Conservation (phyloP, 495 filamentous ascomycete genomes). For the Penicillium ochrochloron region DNA sequence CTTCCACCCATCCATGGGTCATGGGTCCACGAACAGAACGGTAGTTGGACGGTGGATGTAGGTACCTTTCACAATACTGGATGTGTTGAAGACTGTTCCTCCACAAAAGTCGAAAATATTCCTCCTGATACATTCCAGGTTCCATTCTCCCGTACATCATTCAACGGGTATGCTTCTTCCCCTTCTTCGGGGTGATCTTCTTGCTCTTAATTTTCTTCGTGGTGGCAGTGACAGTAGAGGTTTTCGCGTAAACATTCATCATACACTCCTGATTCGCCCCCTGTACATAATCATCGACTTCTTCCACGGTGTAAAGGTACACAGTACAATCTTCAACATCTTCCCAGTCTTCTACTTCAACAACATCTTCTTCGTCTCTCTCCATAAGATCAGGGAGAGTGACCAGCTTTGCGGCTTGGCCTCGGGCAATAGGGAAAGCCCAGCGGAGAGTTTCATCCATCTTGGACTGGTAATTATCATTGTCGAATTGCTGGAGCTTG, state of each 20-base stretch:
- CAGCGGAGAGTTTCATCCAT: background rate
- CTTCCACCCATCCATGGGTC: background rate
- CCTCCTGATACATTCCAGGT: too few relatives aligned
- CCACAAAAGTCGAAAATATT: too few relatives aligned
- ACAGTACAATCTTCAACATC: background rate
- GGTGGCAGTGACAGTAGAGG: background rate
- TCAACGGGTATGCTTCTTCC: background rate
- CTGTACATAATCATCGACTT: background rate
- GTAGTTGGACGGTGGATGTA: background rate
- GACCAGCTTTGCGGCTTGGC: background rate
- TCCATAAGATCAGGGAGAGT: background rate
- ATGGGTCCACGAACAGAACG: background rate
- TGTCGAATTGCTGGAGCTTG: background rate
- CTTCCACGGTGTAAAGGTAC: background rate
- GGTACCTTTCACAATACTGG: too few relatives aligned
- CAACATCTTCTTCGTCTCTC: background rate
- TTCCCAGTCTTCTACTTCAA: background rate
- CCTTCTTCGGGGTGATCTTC: background rate
- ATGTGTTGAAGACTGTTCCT: too few relatives aligned
- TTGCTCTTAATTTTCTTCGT: background rate
- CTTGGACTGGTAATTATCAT: background rate
- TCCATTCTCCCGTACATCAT: background rate
- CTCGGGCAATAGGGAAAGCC: background rate
- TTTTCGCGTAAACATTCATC: background rate
- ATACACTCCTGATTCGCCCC: background rate